These are phyloP conservation scores for Dacryopinax primogenitus DNA, from an alignment of 768 basidiomycete genomes.

Conservation along the genomic window DNA sequence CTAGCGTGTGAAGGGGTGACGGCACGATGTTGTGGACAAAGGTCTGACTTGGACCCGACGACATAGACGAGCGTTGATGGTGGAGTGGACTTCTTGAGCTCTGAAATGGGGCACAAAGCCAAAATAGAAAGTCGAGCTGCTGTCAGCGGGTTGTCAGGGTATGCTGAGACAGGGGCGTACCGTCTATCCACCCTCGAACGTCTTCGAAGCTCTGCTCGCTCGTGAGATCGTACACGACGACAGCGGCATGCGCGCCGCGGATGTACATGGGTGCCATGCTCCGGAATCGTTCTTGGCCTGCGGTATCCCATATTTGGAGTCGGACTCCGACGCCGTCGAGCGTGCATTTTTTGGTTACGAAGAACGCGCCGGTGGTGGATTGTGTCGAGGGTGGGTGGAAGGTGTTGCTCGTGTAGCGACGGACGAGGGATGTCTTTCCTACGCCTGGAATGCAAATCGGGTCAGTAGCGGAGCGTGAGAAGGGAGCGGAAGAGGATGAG, in stretches of 20 bases:
- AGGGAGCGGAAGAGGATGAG: background rate
- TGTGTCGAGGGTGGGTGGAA: slow-evolving; percentile 81
- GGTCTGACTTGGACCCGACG: slow-evolving; percentile 64
- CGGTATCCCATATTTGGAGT: slow-evolving; percentile 24
- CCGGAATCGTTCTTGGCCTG: slow-evolving; percentile 13
- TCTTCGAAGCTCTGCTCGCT: slow-evolving; percentile 79
- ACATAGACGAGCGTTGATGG: slow-evolving; percentile 86
- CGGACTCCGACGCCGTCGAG: slow-evolving; percentile 77
- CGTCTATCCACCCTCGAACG: slow-evolving; percentile 79
- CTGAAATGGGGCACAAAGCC: slow-evolving; percentile 30
- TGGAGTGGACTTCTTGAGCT: slow-evolving; percentile 75
- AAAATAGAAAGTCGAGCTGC: background rate
- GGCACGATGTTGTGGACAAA: slow-evolving; percentile 17
- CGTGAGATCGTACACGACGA: slow-evolving; percentile 91
- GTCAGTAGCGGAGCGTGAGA: background rate
- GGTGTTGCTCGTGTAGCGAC: slow-evolving; percentile 80
- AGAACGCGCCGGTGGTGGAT: slow-evolving; percentile 84
- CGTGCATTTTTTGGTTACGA: slow-evolving; percentile 83
- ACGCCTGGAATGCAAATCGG: slow-evolving; percentile 42
- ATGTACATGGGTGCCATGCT: slow-evolving; percentile 88
- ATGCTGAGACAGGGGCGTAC: slow-evolving; percentile 29
- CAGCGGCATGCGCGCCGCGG: slow-evolving; percentile 86
- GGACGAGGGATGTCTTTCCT: slow-evolving; percentile 82
- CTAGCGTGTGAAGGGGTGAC: slow-evolving; percentile 55
- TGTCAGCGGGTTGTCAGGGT: slow-evolving; percentile 7